Conservation (phyloP, 208 protist species). For the Borovskyia barvae region DNA sequence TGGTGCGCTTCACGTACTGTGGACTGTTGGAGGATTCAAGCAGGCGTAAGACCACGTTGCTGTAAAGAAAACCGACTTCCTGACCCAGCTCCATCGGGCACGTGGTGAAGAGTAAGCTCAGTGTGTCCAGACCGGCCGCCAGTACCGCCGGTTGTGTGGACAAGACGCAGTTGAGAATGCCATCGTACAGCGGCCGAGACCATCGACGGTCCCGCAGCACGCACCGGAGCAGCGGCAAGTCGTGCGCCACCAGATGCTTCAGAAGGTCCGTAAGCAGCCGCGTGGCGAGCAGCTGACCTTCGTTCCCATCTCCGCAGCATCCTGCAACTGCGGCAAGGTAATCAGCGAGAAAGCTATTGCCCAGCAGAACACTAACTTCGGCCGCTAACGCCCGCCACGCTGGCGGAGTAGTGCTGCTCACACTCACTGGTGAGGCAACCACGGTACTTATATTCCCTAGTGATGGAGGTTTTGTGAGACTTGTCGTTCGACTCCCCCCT, state of each 20-base stretch:
- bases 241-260: conserved; percentile 21
- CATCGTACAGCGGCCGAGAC: conserved; percentile 72
- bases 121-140: conserved; percentile 84
- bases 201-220: conserved; percentile 36
- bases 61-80: conserved; percentile 94
- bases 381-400: conserved; percentile 28
- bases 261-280: conserved; percentile 65
- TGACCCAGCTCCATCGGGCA: conserved; percentile 42
- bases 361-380: conserved; percentile 33
- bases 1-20: conserved; percentile 78
- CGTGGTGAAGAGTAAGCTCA: conserved; percentile 72
- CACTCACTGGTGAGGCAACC: conserved; percentile 16
- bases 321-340: conserved; percentile 62
- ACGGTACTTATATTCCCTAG: conserved; percentile 4
- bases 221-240: conserved; percentile 35
- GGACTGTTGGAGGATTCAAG: conserved; percentile 90
- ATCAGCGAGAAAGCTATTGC: conserved; percentile 59
- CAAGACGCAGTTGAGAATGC: conserved; percentile 89
- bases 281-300: conserved; percentile 67
- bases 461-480: conserved; percentile 3
- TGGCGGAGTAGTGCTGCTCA: conserved; percentile 7
- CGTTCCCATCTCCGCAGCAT: conserved; percentile 67
- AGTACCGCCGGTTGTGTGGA: conserved; percentile 82
- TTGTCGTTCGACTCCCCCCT: not conserved
- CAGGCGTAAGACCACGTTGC: conserved; percentile 87